Evolutionary conservation across 768 basidiomycete species (phyloP).

Genomic region (Macrocybe gigantea): DNA sequence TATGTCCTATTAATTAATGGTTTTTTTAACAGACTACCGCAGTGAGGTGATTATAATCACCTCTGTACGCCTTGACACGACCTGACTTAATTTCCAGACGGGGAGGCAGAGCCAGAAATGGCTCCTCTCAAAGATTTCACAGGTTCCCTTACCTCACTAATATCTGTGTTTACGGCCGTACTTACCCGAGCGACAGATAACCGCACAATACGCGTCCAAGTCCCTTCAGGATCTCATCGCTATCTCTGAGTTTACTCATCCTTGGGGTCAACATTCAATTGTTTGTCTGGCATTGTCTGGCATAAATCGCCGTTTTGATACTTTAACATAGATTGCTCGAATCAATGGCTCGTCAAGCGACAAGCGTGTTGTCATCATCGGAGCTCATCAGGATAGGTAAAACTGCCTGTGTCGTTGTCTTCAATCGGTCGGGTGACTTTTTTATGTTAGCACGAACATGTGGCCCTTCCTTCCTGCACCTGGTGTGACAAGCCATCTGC

Average conservation of each 20-base stretch:
- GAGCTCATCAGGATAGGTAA: constrained; percentile 83
- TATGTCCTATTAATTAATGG: constrained; percentile 7
- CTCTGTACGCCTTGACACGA: constrained; percentile 11
- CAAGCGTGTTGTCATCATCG: constrained; percentile 61
- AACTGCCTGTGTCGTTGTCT: background rate
- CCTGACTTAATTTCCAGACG: constrained; percentile 38
- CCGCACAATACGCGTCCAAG: constrained; percentile 51
- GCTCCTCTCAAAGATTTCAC: constrained; percentile 59
- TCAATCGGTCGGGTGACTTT: background rate
- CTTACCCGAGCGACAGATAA: constrained; percentile 42
- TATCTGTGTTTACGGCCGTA: constrained; percentile 2
- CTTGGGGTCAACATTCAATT: constrained; percentile 83
- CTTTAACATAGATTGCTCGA: constrained; percentile 53
- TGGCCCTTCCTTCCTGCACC: constrained; percentile 78
- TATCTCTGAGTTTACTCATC: constrained; percentile 67
- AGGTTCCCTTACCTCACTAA: constrained; percentile 35
- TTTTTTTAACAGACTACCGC: constrained; percentile 49
- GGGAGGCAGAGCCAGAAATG: constrained; percentile 75
- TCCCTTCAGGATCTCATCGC: constrained; percentile 52
- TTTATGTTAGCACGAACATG: constrained; percentile 51
- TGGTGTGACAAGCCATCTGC: constrained; percentile 35
- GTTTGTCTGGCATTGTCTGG: constrained; percentile 29
- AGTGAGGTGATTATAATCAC: constrained; percentile 52
- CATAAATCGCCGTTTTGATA: constrained; percentile 7
- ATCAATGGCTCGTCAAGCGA: constrained; percentile 68